Evolutionary conservation across 2,329 filamentous ascomycete genomes (phyloP).

Genomic region (Aspergillus costaricaensis): DNA sequence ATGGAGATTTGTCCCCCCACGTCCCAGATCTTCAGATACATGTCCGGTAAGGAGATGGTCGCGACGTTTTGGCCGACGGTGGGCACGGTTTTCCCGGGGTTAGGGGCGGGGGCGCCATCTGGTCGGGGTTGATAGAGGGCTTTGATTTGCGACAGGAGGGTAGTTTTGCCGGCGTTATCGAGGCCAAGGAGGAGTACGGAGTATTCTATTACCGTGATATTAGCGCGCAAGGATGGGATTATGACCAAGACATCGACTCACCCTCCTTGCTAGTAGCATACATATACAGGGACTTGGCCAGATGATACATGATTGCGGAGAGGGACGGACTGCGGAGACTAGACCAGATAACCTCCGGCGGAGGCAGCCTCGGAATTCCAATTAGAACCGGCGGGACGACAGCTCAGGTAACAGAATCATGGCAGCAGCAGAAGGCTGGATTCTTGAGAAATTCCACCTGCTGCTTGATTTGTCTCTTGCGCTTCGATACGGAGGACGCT

Average conservation of each 20-base stretch:
- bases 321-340: conserved; percentile 21
- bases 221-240: background rate
- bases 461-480: background rate
- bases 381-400: conserved; percentile 17
- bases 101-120: conserved; percentile 41
- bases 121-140: conserved; percentile 64
- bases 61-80: conserved; percentile 97
- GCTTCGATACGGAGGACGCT: background rate
- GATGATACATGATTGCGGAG: conserved; percentile 76
- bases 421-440: conserved; percentile 17
- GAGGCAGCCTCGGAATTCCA: conserved; percentile 16
- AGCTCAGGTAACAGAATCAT: conserved; percentile 21
- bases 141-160: conserved; percentile 95
- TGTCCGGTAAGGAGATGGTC: conserved; percentile 84
- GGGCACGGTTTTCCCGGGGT: conserved; percentile 83
- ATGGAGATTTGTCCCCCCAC: conserved; percentile 90
- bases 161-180: conserved; percentile 98
- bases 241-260: conserved; percentile 37
- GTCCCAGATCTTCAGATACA: conserved; percentile 99
- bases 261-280: conserved; percentile 97
- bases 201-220: conserved; percentile 66
- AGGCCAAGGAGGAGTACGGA: conserved; percentile 95
- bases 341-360: conserved; percentile 19
- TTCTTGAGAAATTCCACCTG: background rate
- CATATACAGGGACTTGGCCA: conserved; percentile 90